A percentile compares a stretch with the other conserved stretches of the same genome.
Evolutionary conservation across 1,139 yeast genomes (phyloP).

Genomic region (Scheffersomyces quercinus): DNA sequence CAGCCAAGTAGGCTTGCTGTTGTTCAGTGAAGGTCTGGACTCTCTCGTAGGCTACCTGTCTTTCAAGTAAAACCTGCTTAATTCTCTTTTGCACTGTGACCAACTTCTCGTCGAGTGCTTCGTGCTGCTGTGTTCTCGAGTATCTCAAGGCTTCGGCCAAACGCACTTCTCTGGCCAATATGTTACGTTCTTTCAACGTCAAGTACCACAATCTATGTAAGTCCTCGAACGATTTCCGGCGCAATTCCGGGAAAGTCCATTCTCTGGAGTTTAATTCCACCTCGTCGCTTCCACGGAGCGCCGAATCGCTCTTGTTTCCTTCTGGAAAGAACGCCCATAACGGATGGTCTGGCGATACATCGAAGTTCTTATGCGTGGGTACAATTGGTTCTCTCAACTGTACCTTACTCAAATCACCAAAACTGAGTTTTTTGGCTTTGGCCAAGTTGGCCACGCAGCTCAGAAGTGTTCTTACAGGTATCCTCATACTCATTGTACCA

Average conservation of each 20-base stretch:
- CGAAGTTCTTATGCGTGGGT: conserved; percentile 73
- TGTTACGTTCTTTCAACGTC: conserved; percentile 79
- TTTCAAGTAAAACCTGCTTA: conserved; percentile 83
- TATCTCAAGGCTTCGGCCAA: conserved; percentile 33
- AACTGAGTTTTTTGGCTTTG: conserved; percentile 30
- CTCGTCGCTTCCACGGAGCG: conserved; percentile 61
- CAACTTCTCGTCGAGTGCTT: conserved; percentile 37
- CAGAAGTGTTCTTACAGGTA: conserved; percentile 19
- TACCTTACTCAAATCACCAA: conserved; percentile 27
- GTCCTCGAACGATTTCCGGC: conserved; percentile 90
- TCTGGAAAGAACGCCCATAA: conserved; percentile 89
- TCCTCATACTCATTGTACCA: no score
- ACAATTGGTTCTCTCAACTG: conserved; percentile 80
- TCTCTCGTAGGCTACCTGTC: conserved; percentile 70
- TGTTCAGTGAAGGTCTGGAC: conserved; percentile 53
- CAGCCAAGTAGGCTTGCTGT: conserved; percentile 50
- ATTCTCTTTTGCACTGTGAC: conserved; percentile 55
- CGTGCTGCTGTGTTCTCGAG: conserved; percentile 25
- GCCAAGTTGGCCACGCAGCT: conserved; percentile 15
- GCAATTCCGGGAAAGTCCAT: conserved; percentile 86
- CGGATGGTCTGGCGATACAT: conserved; percentile 84
- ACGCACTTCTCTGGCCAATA: conserved; percentile 72
- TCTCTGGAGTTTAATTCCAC: conserved; percentile 63
- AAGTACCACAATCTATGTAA: conserved; percentile 89
- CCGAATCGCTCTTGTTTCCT: conserved; percentile 44